These are phyloP conservation scores for Umbellularia californica DNA, from an alignment of 164 flowering plant genomes.

Conservation along the genomic window DNA sequence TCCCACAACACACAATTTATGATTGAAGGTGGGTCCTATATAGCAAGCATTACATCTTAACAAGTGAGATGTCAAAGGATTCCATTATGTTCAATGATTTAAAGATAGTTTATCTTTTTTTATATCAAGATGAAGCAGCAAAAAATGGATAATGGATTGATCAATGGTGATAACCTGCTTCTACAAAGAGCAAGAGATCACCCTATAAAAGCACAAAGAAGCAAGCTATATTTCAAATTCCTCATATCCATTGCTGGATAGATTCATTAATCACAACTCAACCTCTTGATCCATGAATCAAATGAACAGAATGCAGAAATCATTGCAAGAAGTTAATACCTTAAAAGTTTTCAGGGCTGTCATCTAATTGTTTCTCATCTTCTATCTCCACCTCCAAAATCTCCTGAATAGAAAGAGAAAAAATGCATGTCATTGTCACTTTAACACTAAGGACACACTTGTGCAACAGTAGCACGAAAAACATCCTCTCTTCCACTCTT, in stretches of 20 bases:
- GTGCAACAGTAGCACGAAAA: neutral
- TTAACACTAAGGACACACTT: neutral
- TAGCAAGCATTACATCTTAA: no score
- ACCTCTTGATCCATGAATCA: neutral
- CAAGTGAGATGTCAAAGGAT: no score
- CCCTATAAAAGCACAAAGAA: neutral
- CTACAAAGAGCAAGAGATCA: neutral
- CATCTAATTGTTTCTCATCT: conserved; percentile 90
- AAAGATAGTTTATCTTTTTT: no score
- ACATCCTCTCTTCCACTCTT: neutral
- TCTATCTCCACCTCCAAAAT: conserved; percentile 92
- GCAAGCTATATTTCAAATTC: neutral
- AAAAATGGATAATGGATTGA: no score
- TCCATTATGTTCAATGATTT: no score
- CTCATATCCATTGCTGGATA: neutral
- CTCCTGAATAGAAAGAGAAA: conserved; percentile 38
- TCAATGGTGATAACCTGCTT: no score
- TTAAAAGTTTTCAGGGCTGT: conserved; percentile 86
- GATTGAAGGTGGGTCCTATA: no score
- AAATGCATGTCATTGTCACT: no score
- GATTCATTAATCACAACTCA: neutral
- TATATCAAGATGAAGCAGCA: no score
- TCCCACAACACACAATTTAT: no score
- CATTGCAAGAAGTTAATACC: neutral
- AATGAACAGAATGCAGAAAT: neutral